Base-by-base conservation (phyloP, 805 yeast genomes). In the Yarrowia yakushimensis region DNA sequence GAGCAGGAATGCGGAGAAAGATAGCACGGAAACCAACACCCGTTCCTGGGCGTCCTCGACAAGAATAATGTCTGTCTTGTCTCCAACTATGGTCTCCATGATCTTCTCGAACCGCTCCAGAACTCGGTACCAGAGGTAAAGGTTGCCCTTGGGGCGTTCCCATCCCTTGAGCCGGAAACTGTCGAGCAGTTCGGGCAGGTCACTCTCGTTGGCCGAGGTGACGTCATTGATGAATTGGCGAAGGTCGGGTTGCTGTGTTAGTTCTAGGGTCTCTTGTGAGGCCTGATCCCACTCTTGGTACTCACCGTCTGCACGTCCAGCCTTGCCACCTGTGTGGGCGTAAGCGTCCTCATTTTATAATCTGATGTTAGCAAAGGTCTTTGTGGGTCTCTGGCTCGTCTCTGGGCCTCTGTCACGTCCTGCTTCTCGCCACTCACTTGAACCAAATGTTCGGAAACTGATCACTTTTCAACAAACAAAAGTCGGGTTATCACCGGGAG, bases 41-140 rank as follows among this genome's bases (percentile, higher is more conserved):
- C 64, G 68, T 37, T 78, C 82, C 65, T 88, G 94, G 0, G 72
- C 71, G 0, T 64, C 61, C 0, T 74, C 69, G 63, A 88, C 77
- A 15, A 76, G 76, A 11, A 55, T 39, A 25, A 55, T 37, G 18
- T 55, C 61, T 2, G 46, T 41, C 48, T 55, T 28, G 36, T 82
- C 82, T 8, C 74, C 74, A 15, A 87, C 80, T 22, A 81, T 75
- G 3, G 69, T 67, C 59, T 84, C 87, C 60, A 89, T 75, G 7
- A 89, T 79, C 12, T 77, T 79, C 70, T 92, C 97, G 69, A 92
- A 83, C 67, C 86, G 78, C 72, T 90, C 87, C 67, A 93, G 76
- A 1, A 89, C 83, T 0, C 86, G 81, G 28, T 88, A 82, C 94
- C 96, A 92, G 64, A 85, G 85, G 65, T 80, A 81, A 33, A 93